These are phyloP conservation scores for Gynandropsis gynandra DNA, from an alignment of 345 rosid genomes.

Conservation along the genomic window DNA sequence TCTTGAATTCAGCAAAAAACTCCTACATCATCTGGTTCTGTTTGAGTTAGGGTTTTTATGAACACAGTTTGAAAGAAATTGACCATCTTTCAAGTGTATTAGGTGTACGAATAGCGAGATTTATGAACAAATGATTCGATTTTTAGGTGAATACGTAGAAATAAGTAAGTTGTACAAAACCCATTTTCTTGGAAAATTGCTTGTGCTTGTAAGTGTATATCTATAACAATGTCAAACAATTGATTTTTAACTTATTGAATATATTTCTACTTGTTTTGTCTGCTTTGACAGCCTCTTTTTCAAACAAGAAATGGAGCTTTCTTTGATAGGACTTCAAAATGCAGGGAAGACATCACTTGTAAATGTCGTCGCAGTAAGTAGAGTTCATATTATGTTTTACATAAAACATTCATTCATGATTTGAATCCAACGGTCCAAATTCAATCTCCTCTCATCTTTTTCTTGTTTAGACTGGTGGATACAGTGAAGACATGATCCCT, in stretches of 20 bases:
- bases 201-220: too few species aligned
- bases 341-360: slow-evolving; percentile 87
- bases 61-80: neutral
- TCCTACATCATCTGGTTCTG: neutral
- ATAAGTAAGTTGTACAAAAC: too few species aligned
- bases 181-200: too few species aligned
- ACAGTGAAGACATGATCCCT: slow-evolving; percentile 90
- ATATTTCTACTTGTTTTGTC: slow-evolving; percentile 5
- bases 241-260: too few species aligned
- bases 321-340: slow-evolving; percentile 84
- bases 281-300: slow-evolving; percentile 60
- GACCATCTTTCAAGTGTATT: too few species aligned
- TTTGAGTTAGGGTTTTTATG: neutral
- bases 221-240: too few species aligned
- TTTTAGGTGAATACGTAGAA: too few species aligned
- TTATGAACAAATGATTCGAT: neutral
- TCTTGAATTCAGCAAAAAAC: too few species aligned
- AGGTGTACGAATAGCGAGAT: neutral
- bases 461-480: slow-evolving; percentile 67
- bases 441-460: slow-evolving; percentile 21
- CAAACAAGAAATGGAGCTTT: slow-evolving; percentile 85
- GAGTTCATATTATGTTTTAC: slow-evolving; percentile 7
- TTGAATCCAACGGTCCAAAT: slow-evolving; percentile 12
- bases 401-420: neutral
- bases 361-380: slow-evolving; percentile 71